Conservation (phyloP, 78 protist genomes). For the Capsaspora owczarzaki region DNA sequence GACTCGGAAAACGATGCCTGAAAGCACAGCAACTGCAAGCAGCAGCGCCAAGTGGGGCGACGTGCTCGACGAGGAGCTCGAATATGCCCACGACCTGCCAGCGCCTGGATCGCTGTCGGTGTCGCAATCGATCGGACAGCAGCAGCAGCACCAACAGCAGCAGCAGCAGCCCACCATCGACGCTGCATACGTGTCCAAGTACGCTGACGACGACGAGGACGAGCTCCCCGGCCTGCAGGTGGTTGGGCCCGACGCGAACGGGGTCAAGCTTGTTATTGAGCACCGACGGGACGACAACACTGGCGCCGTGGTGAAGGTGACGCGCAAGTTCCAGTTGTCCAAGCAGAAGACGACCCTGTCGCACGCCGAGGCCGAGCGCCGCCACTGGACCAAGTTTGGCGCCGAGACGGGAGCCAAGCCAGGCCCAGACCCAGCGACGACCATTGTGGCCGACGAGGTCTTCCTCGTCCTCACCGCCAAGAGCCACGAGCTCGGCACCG, state of each 20-base stretch:
- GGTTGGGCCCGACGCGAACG: slow-evolving; percentile 7
- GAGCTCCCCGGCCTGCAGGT: not conserved
- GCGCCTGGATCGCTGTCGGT: too few relatives aligned
- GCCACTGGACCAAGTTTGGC: slow-evolving; percentile 19
- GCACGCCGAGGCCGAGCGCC: not conserved
- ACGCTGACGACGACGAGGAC: too few relatives aligned
- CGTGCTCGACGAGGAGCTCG: too few relatives aligned
- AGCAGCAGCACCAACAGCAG: too few relatives aligned
- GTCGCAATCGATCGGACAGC: too few relatives aligned
- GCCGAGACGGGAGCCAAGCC: not conserved
- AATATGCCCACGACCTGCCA: too few relatives aligned
- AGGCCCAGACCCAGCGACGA: slow-evolving; percentile 23
- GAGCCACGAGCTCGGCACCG: not conserved
- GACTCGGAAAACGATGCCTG: too few relatives aligned
- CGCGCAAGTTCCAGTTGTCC: not conserved
- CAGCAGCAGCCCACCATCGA: too few relatives aligned
- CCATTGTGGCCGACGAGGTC: slow-evolving; percentile 13
- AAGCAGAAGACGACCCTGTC: not conserved
- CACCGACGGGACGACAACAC: not conserved
- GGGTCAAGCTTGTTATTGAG: slow-evolving; percentile 5
- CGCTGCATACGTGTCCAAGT: too few relatives aligned
- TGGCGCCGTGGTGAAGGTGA: slow-evolving; percentile 1
- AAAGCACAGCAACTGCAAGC: too few relatives aligned
- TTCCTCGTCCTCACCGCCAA: not conserved
- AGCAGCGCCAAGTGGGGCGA: too few relatives aligned